phyloP scores from a whole-genome alignment of 2,329 filamentous ascomycete species.

The Neofusicoccum sp. region DNA sequence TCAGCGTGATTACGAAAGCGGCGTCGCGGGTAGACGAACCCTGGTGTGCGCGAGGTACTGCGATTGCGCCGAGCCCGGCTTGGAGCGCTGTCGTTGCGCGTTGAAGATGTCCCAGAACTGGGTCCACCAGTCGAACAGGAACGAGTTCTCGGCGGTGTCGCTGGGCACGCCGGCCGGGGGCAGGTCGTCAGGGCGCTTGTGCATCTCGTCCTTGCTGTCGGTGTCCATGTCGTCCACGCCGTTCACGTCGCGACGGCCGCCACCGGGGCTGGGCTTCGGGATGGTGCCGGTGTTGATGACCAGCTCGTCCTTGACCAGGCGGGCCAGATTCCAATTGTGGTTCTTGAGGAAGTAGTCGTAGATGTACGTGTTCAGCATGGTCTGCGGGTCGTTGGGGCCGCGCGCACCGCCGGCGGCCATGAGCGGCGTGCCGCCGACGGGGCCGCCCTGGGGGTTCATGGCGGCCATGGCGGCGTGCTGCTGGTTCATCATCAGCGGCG shows the following conservation, averaged over 20 bases:
- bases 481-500: constrained; percentile 35
- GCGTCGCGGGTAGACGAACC: constrained; percentile 52
- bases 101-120: constrained; percentile 96
- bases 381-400: constrained; percentile 44
- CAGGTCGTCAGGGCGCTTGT: constrained; percentile 77
- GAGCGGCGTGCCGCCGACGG: constrained; percentile 64
- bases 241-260: constrained; percentile 62
- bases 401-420: constrained; percentile 54
- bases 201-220: constrained; percentile 76
- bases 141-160: constrained; percentile 66
- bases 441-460: constrained; percentile 65
- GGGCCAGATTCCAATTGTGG: constrained; percentile 79
- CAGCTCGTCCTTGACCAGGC: constrained; percentile 60
- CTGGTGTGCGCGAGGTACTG: constrained; percentile 82
- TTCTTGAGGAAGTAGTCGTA: constrained; percentile 90
- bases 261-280: constrained; percentile 65
- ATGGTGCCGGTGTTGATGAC: constrained; percentile 46
- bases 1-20: constrained; percentile 18
- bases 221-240: constrained; percentile 75
- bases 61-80: constrained; percentile 52
- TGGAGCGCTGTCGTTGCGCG: constrained; percentile 63
- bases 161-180: constrained; percentile 69
- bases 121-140: constrained; percentile 96
- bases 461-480: constrained; percentile 64
- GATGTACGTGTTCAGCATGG: constrained; percentile 78